phyloP scores from a whole-genome alignment of 768 basidiomycete species.

The Boletus rubescentipes region DNA sequence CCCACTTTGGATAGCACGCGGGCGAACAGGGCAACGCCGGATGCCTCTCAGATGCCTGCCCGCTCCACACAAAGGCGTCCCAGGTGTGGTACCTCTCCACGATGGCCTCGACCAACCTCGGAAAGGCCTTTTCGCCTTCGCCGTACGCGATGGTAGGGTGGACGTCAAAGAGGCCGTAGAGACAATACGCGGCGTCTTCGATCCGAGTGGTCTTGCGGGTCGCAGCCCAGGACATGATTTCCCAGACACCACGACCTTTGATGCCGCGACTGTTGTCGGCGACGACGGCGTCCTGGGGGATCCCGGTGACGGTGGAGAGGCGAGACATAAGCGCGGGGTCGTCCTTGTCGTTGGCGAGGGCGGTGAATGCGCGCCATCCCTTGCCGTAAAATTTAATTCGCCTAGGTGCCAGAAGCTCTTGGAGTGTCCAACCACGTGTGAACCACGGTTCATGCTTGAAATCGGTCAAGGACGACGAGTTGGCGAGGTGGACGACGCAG shows the following conservation, averaged over 20 bases:
- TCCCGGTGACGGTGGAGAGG: conserved; percentile 18
- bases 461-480: conserved; percentile 12
- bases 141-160: conserved; percentile 27
- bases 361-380: conserved; percentile 21
- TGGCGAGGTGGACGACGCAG: conserved; percentile 27
- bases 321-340: conserved; percentile 5
- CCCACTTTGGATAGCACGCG: conserved; percentile 22
- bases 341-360: conserved; percentile 15
- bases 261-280: conserved; percentile 21
- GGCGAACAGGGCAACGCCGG: conserved; percentile 21
- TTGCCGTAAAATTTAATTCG: conserved; percentile 26
- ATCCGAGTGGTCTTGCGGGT: conserved; percentile 26
- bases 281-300: conserved; percentile 15
- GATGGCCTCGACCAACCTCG: conserved; percentile 24
- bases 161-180: conserved; percentile 29
- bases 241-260: conserved; percentile 16
- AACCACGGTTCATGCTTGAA: conserved; percentile 28
- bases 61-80: conserved; percentile 29
- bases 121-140: conserved; percentile 32
- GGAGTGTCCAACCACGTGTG: conserved; percentile 23
- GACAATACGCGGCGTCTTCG: conserved; percentile 31
- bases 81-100: conserved; percentile 8
- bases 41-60: conserved; percentile 18
- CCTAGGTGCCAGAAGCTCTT: conserved; percentile 29
- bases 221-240: conserved; percentile 34